A percentile compares a stretch with the other conserved stretches of the same genome.
phyloP scores from a whole-genome alignment of 2,329 filamentous ascomycete species.

The Beauveria rudraprayagi region DNA sequence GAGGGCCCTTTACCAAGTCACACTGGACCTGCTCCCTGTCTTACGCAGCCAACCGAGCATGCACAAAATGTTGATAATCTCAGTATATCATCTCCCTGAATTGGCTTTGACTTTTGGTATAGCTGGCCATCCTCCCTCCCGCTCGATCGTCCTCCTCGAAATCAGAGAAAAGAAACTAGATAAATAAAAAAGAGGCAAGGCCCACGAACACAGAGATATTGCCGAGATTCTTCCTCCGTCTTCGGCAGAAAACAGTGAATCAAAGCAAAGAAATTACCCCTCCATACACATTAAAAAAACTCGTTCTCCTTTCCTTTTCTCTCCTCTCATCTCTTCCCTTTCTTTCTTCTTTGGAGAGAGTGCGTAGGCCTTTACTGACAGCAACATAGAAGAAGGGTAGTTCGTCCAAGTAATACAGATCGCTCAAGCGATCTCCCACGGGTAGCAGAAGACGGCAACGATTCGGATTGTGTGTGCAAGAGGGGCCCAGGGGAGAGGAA shows the following conservation, averaged over 20 bases:
- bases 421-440: background rate
- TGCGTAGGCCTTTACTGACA: background rate
- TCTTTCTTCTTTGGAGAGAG: background rate
- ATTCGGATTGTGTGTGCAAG: constrained; percentile 18
- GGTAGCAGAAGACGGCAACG: background rate
- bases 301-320: background rate
- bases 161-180: background rate
- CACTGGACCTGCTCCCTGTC: too few species aligned
- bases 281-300: background rate
- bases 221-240: background rate
- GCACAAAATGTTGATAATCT: constrained; percentile 24
- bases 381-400: background rate
- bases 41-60: background rate
- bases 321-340: background rate
- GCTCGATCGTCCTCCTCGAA: constrained; percentile 10
- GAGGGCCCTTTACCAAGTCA: too few species aligned
- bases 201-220: background rate
- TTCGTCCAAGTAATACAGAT: constrained; percentile 12
- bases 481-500: constrained; percentile 14
- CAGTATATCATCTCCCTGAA: constrained; percentile 30
- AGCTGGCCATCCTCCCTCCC: constrained; percentile 17
- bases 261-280: background rate
- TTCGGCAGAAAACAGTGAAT: background rate
- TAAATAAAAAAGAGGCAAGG: background rate
- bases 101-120: constrained; percentile 23